Evolutionary conservation across 805 yeast genomes (phyloP), one percentile per base, ranked within the genome.

Genomic region (Candida dajiaensis): DNA sequence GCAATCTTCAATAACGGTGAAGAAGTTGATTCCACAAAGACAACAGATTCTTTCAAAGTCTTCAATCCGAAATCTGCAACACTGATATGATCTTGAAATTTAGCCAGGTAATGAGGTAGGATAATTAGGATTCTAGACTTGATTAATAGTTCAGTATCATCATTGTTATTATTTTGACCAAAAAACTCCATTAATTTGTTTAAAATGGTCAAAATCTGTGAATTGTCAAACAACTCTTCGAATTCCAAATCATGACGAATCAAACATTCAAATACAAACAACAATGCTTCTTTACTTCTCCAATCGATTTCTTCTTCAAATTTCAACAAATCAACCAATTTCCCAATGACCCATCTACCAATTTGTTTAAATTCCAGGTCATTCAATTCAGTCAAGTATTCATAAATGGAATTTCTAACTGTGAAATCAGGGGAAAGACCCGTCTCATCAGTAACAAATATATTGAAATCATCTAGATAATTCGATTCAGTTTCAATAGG

Each of bases 401-500:
- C 88, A 23, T 71, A 69, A 1, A 82, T 67, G 0, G 85, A 74
- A 42, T 81, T 84, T 44, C 98, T 74, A 1, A 82, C 75, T 2
- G 74, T 63, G 10, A 65, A 64, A 6, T 75, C 77, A 0, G 81
- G 67, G 0, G 82, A 67, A 28, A 89, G 71, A 2, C 89, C 96
- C 2, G 87, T 72, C 47, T 86, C 89, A 31, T 79, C 83, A 2
- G 89, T 77, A 6, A 88, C 85, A 61, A 79, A 89, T 3, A 63
- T 65, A 57, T 89, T 88, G 57, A 80, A 76, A 58, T 89, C 90
- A 2, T 67, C 69, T 4, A 64, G 61, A 72, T 83, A 86, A n/a
- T 51, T 52, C 5, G 72, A 74, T 31, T 70, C 74, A 0, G 68
- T 63, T 6, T 69, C 73, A 1, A 56, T 48, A 9, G 62, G 53